Evolutionary conservation across 2,329 filamentous ascomycete genomes (phyloP).

Genomic region (Epichloe elymi): DNA sequence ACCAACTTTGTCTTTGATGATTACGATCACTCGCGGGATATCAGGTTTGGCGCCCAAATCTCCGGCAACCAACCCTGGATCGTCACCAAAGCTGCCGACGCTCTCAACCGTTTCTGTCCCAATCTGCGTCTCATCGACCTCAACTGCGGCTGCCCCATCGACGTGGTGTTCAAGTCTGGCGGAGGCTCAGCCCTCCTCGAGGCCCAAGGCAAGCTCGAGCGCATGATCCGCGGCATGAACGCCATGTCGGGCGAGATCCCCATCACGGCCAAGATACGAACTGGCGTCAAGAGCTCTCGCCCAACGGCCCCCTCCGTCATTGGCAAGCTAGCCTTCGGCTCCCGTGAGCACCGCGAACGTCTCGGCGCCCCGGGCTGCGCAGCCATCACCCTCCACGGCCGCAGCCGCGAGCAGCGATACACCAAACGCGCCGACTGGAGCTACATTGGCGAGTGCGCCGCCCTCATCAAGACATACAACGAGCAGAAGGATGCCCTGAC

Average conservation of each 20-base stretch:
- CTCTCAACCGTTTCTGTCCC: slow-evolving; percentile 62
- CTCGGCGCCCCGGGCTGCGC: slow-evolving; percentile 73
- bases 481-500: slow-evolving; percentile 48
- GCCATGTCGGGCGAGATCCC: slow-evolving; percentile 79
- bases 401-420: slow-evolving; percentile 89
- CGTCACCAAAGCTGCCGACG: slow-evolving; percentile 77
- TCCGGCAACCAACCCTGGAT: slow-evolving; percentile 86
- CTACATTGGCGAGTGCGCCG: slow-evolving; percentile 84
- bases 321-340: slow-evolving; percentile 71
- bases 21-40: slow-evolving; percentile 72
- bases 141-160: slow-evolving; percentile 95
- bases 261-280: slow-evolving; percentile 89
- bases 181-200: slow-evolving; percentile 91
- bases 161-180: slow-evolving; percentile 78
- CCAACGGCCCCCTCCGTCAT: slow-evolving; percentile 73
- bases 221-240: slow-evolving; percentile 94
- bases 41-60: slow-evolving; percentile 87
- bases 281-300: slow-evolving; percentile 67
- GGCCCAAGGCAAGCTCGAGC: slow-evolving; percentile 73
- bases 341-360: slow-evolving; percentile 54
- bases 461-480: slow-evolving; percentile 71
- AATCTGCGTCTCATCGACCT: slow-evolving; percentile 83
- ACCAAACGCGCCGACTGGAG: slow-evolving; percentile 85
- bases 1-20: slow-evolving; percentile 45
- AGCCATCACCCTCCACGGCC: slow-evolving; percentile 89